A percentile compares a stretch with the other conserved stretches of the same genome.
phyloP scores from a whole-genome alignment of 2,329 filamentous ascomycete species.

The Nigrospora osmanthi region DNA sequence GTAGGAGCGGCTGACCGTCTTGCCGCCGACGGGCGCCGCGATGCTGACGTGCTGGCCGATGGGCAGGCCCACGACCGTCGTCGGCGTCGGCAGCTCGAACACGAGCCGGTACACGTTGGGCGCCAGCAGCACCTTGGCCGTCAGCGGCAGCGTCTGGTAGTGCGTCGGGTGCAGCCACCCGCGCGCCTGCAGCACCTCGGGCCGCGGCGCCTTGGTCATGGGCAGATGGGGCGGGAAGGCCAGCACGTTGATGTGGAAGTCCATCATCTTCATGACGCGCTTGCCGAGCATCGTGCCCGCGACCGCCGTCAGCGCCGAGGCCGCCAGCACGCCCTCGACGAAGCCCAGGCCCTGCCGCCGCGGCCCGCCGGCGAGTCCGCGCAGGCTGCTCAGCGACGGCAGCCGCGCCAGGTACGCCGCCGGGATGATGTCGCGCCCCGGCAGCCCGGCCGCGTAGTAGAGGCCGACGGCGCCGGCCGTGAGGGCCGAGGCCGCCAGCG shows the following conservation, averaged over 20 bases:
- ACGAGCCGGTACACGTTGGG: constrained; percentile 37
- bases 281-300: constrained; percentile 20
- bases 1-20: constrained; percentile 42
- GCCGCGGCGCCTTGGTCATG: constrained; percentile 24
- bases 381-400: constrained; percentile 2
- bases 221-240: constrained; percentile 30
- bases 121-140: constrained; percentile 27
- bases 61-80: constrained; percentile 42
- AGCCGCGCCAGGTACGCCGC: background rate
- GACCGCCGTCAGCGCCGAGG: constrained; percentile 22
- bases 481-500: background rate
- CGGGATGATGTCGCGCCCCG: background rate
- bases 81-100: constrained; percentile 36
- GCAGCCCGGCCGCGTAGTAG: constrained; percentile 10
- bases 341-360: constrained; percentile 21
- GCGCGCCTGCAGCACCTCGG: constrained; percentile 27
- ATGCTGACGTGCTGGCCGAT: constrained; percentile 51
- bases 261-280: constrained; percentile 21
- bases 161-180: constrained; percentile 42
- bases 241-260: constrained; percentile 22
- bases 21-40: constrained; percentile 34
- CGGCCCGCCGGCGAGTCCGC: background rate
- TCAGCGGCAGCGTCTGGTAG: constrained; percentile 38
- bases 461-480: constrained; percentile 4
- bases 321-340: constrained; percentile 27